Conservation (phyloP, 2,329 filamentous ascomycete species). For the Sphaerostilbella broomeana region DNA sequence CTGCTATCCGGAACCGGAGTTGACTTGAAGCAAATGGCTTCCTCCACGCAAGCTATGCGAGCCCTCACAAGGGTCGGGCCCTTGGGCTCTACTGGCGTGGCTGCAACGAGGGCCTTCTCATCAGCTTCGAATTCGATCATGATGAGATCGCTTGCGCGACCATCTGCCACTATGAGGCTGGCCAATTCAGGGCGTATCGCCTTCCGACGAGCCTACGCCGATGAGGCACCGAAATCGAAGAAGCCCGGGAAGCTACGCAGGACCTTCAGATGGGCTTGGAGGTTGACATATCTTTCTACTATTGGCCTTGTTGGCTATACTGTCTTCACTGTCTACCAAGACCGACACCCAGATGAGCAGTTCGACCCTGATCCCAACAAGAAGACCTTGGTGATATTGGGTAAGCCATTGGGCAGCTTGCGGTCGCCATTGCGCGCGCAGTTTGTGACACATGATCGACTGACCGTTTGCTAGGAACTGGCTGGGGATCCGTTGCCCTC, state of each 20-base stretch:
- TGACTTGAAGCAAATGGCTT: slow-evolving; percentile 35
- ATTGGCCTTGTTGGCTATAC: slow-evolving; percentile 65
- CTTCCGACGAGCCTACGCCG: slow-evolving; percentile 44
- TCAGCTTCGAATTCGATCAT: slow-evolving; percentile 22
- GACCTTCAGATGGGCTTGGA: slow-evolving; percentile 74
- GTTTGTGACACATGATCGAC: slow-evolving; percentile 11
- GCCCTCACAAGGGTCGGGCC: slow-evolving; percentile 27
- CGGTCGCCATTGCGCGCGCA: not conserved
- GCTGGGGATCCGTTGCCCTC: slow-evolving; percentile 91
- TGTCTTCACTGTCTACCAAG: slow-evolving; percentile 74
- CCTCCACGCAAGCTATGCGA: slow-evolving; percentile 38
- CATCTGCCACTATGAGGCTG: slow-evolving; percentile 30
- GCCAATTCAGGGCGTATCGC: slow-evolving; percentile 31
- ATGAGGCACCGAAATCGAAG: slow-evolving; percentile 44
- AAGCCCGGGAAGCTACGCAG: slow-evolving; percentile 56
- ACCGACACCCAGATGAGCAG: slow-evolving; percentile 77
- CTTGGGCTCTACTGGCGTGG: slow-evolving; percentile 23
- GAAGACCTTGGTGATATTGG: slow-evolving; percentile 94
- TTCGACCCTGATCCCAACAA: slow-evolving; percentile 72
- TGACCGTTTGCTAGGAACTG: slow-evolving; percentile 60
- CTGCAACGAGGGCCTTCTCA: slow-evolving; percentile 29
- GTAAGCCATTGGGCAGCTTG: slow-evolving; percentile 43
- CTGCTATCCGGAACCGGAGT: slow-evolving; percentile 4
- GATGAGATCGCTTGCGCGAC: slow-evolving; percentile 20
- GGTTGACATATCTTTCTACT: slow-evolving; percentile 69